Base-by-base conservation (phyloP, 202 grass and related monocot species). In the Dendrocalamus latiflorus region DNA sequence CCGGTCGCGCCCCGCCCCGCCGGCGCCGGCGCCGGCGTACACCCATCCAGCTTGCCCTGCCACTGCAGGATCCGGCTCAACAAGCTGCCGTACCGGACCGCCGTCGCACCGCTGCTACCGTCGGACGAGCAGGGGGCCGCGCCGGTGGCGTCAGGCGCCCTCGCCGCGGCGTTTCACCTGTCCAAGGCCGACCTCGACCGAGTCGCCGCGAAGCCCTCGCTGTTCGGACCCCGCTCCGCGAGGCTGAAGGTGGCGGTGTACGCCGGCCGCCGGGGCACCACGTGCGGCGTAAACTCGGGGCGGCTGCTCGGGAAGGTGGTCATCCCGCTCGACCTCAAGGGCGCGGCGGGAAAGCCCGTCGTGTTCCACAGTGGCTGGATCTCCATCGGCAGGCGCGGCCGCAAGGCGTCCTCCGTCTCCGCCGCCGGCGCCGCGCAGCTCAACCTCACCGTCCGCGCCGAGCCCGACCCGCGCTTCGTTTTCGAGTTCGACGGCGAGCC, bases 401-500 rank as follows among this genome's bases (percentile, higher is more conserved):
- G 86, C n/a, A 85, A 85, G 44, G 5, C 66, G 4, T 11, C 68
- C 2, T 25, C 6, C 4, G 11, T 16, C 2, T 33, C 57, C 17
- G 37, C 48, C 7, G 75, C 83, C 4, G 22, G 47, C 17, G 37
- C 48, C 7, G 75, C 85, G 65, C 82, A 86, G 85, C 77, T 95
- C 9, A 83, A 93, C 65, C 53, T 98, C 1, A 91, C 89, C 1
- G 90, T 98, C 0, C 89, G 90, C 18, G 92, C 93, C 2, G 95
- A 95, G 68, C 90, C 93, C 0, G 95, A 98, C 56, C 93, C 95
- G 16, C 45, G 95, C 4, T 98, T 98, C 66, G 89, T 98, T 4
- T 98, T 98, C 58, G 85, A 98, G 80, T 98, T 98, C 47, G 95
- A 92, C 22, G 93, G 91, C n/a, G 92, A 98, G 59, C 95, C 95